Evolutionary conservation across 768 basidiomycete species (phyloP), one percentile per base, ranked within the genome.

Genomic region (Daedaleopsis nitida): DNA sequence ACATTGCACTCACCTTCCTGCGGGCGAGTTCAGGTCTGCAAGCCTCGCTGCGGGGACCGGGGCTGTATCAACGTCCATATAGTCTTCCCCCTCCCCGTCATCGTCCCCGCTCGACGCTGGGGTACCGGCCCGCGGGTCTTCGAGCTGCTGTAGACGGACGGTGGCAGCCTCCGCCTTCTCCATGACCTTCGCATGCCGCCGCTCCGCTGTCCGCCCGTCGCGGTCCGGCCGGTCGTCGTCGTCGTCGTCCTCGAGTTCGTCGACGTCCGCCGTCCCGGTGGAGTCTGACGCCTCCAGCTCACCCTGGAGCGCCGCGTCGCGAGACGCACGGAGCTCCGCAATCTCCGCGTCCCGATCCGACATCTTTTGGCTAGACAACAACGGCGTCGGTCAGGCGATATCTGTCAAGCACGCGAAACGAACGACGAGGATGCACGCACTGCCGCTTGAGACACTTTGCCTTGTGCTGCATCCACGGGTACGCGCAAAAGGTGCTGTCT

Each of bases 381-480:
- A 45, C 63, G 55, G 19, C 27, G 52, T 24, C 39, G 54, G 32
- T 27, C 55, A 47, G 58, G 45, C 27, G 10, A 49, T 45, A 32
- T 27, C 57, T 43, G 44, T 24, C 16, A 49, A 19, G 6, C 24
- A 23, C 5, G 21, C 23, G 43, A 39, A 39, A 16, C 21, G 7
- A 10, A 37, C 32, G 24, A 43, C n/a, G 42, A 50, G 48, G 43
- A 5, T 34, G 37, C 44, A 84, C 86, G 69, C 71, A 91, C 89
- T 85, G 80, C 68, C 88, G 74, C n/a, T 84, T 82, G 48, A 89
- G 70, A 76, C 91, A 92, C 72, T 91, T 92, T 24, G 79, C 82
- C 19, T 88, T 82, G 72, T 92, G 91, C 74, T 89, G 88, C 59
- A 86, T 70, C 91, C 90, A 92, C 42, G 91, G 90, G 69, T 91